Evolutionary conservation across 768 basidiomycete genomes (phyloP).

Genomic region (Arthromyces matolae): DNA sequence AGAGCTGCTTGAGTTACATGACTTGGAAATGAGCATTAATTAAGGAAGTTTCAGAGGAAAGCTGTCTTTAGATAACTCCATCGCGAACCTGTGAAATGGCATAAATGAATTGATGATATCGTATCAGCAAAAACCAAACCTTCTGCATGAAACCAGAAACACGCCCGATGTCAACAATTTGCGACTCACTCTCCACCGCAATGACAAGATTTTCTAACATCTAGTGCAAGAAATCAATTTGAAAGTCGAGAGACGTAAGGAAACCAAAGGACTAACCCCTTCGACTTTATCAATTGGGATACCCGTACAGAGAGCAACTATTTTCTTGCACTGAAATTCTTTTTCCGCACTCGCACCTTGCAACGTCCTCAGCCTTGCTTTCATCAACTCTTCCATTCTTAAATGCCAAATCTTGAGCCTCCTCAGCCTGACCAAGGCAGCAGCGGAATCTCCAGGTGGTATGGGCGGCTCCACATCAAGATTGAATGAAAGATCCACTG

Average conservation of each 20-base stretch:
- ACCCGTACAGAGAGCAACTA: slow-evolving; percentile 85
- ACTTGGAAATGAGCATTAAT: background rate
- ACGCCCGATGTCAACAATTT: slow-evolving; percentile 76
- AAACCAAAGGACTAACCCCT: slow-evolving; percentile 54
- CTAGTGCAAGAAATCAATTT: slow-evolving; percentile 32
- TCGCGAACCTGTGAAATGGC: slow-evolving; percentile 46
- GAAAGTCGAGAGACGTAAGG: background rate
- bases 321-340: slow-evolving; percentile 87
- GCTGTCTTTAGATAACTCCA: slow-evolving; percentile 45
- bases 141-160: slow-evolving; percentile 93
- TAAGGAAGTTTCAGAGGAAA: background rate
- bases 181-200: slow-evolving; percentile 85
- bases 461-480: slow-evolving; percentile 73
- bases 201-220: slow-evolving; percentile 82
- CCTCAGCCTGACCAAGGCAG: slow-evolving; percentile 65
- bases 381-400: slow-evolving; percentile 72
- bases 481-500: slow-evolving; percentile 59
- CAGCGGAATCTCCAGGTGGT: slow-evolving; percentile 54
- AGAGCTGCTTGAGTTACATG: slow-evolving; percentile 10
- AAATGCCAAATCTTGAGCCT: slow-evolving; percentile 82
- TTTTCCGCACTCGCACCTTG: slow-evolving; percentile 84
- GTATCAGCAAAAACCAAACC: slow-evolving; percentile 34
- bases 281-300: slow-evolving; percentile 87
- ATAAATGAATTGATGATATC: background rate
- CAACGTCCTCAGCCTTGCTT: slow-evolving; percentile 61